A percentile compares a stretch with the other conserved stretches of the same genome.
Evolutionary conservation across 495 filamentous ascomycete species (phyloP).

Genomic region (Delitschia confertaspora): DNA sequence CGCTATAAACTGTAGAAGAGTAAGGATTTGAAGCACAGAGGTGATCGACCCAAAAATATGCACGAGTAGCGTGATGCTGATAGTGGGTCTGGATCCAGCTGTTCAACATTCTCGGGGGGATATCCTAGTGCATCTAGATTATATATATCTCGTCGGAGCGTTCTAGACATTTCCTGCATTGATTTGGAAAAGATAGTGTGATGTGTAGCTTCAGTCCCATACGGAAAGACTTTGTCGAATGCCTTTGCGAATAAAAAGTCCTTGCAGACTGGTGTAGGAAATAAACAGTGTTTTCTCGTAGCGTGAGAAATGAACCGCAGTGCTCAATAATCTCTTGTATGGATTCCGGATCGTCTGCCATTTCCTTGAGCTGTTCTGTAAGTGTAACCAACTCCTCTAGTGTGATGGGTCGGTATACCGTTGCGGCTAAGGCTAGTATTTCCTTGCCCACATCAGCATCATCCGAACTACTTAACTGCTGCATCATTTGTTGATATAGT

Average conservation of each 20-base stretch:
- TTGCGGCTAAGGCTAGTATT: not conserved
- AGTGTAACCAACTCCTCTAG: not conserved
- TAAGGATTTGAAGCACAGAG: slow-evolving; percentile 9
- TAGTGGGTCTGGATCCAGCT: slow-evolving; percentile 1
- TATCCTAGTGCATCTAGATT: slow-evolving; percentile 15
- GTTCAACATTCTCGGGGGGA: slow-evolving; percentile 7
- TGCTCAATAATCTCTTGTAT: slow-evolving; percentile 1
- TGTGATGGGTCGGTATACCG: slow-evolving; percentile 2
- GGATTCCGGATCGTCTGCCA: not conserved
- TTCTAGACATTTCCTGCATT: slow-evolving; percentile 29
- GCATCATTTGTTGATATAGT: slow-evolving; percentile 10
- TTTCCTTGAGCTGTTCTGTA: not conserved
- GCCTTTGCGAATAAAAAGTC: slow-evolving; percentile 11
- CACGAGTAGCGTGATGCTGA: slow-evolving; percentile 3
- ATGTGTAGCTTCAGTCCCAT: slow-evolving; percentile 14
- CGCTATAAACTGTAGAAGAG: slow-evolving; percentile 11
- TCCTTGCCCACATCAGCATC: slow-evolving; percentile 5
- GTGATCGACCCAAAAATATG: slow-evolving; percentile 4
- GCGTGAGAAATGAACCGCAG: slow-evolving; percentile 7
- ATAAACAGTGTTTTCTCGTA: slow-evolving; percentile 4
- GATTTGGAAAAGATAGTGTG: slow-evolving; percentile 27
- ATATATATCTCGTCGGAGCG: slow-evolving; percentile 30
- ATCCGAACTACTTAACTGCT: not conserved
- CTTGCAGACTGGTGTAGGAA: slow-evolving; percentile 10
- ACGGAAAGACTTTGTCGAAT: slow-evolving; percentile 13